phyloP scores from a whole-genome alignment of 2,329 filamentous ascomycete genomes.

The Trichoderma sp. region DNA sequence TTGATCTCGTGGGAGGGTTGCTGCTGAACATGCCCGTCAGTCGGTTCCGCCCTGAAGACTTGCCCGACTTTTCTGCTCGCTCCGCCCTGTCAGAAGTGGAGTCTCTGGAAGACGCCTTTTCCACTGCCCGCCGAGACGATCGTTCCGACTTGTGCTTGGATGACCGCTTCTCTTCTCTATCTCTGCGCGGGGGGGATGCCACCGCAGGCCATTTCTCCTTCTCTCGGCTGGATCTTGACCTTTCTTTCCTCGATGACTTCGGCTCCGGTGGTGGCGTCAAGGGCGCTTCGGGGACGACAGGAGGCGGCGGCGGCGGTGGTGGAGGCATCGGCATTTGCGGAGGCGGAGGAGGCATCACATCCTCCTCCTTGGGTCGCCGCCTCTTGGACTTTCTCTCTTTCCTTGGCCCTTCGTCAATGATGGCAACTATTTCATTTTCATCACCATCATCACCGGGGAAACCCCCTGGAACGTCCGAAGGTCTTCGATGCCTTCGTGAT shows the following conservation, averaged over 20 bases:
- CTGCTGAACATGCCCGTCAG: conserved; percentile 67
- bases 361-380: conserved; percentile 32
- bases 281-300: conserved; percentile 50
- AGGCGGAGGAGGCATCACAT: conserved; percentile 37
- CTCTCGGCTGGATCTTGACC: conserved; percentile 73
- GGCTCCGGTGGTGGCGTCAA: conserved; percentile 56
- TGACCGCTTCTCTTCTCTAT: conserved; percentile 48
- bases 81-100: conserved; percentile 73
- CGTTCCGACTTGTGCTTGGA: conserved; percentile 69
- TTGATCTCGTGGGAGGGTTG: conserved; percentile 67
- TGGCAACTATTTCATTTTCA: conserved; percentile 52
- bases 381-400: conserved; percentile 43
- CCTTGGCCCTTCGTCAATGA: conserved; percentile 52
- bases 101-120: conserved; percentile 65
- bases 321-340: conserved; percentile 31
- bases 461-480: conserved; percentile 48
- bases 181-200: conserved; percentile 44
- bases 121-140: conserved; percentile 53
- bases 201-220: conserved; percentile 70
- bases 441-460: conserved; percentile 58
- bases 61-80: conserved; percentile 46
- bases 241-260: conserved; percentile 70
- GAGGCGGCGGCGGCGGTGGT: conserved; percentile 47
- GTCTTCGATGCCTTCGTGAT: conserved; percentile 37
- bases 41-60: conserved; percentile 56